Conservation (phyloP, 768 basidiomycete genomes). For the Royoungia palumana region DNA sequence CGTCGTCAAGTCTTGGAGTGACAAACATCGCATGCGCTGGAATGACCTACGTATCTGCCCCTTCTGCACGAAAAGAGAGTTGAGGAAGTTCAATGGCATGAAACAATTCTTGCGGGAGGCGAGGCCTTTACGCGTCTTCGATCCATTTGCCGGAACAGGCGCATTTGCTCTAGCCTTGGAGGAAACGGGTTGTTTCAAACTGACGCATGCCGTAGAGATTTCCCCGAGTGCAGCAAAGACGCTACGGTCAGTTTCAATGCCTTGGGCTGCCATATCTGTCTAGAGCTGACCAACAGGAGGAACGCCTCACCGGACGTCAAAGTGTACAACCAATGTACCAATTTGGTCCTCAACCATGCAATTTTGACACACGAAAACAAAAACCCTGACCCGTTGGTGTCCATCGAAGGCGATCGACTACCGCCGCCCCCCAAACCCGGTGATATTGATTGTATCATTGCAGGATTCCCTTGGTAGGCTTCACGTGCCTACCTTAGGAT, state of each 20-base stretch:
- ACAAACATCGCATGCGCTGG: constrained; percentile 30
- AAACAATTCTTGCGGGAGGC: constrained; percentile 30
- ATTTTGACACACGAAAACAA: constrained; percentile 50
- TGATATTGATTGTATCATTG: constrained; percentile 57
- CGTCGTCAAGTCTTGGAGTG: constrained; percentile 36
- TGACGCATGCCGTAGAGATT: constrained; percentile 70
- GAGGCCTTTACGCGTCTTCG: constrained; percentile 33
- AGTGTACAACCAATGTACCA: constrained; percentile 72
- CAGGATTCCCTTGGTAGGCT: constrained; percentile 76
- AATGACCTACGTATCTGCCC: constrained; percentile 45
- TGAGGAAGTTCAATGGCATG: constrained; percentile 31
- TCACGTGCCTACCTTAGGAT: background rate
- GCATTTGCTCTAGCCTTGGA: constrained; percentile 62
- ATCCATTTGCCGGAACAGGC: constrained; percentile 48
- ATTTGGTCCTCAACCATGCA: constrained; percentile 55
- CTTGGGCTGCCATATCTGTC: background rate
- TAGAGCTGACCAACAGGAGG: constrained; percentile 31
- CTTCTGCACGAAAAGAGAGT: constrained; percentile 36
- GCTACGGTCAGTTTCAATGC: constrained; percentile 43
- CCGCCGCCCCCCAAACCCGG: constrained; percentile 48
- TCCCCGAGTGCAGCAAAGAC: constrained; percentile 73
- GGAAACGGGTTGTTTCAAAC: constrained; percentile 49
- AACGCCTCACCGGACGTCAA: constrained; percentile 49
- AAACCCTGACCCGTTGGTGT: constrained; percentile 37
- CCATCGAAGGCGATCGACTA: constrained; percentile 37